phyloP scores from a whole-genome alignment of 2,329 filamentous ascomycete genomes.

The Cadophora luteo-olivacea region DNA sequence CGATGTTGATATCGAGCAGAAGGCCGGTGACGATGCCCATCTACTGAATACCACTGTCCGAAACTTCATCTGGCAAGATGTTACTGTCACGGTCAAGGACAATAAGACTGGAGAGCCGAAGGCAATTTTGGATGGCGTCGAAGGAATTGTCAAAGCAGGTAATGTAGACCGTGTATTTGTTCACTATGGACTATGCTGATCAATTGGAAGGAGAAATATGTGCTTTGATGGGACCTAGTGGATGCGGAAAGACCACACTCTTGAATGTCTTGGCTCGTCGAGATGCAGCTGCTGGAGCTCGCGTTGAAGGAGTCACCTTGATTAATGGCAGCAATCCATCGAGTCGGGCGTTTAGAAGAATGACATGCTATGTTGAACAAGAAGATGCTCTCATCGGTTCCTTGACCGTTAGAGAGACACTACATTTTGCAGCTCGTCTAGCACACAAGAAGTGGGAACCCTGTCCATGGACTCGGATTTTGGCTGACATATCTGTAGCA shows the following conservation, averaged over 20 bases:
- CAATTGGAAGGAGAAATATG: constrained; percentile 66
- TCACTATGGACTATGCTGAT: background rate
- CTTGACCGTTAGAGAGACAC: constrained; percentile 79
- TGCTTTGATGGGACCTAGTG: constrained; percentile 80
- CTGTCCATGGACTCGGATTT: background rate
- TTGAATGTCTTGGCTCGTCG: constrained; percentile 77
- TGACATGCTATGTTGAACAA: constrained; percentile 85
- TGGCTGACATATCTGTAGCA: constrained; percentile 39
- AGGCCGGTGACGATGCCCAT: constrained; percentile 46
- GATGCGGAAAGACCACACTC: constrained; percentile 82
- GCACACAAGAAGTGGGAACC: constrained; percentile 57
- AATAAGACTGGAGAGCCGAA: constrained; percentile 67
- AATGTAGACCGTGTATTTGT: constrained; percentile 20
- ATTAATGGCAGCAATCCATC: constrained; percentile 68
- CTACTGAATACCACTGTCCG: constrained; percentile 68
- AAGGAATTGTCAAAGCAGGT: constrained; percentile 70
- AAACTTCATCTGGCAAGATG: constrained; percentile 68
- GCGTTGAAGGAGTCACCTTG: constrained; percentile 59
- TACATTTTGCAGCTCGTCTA: constrained; percentile 78
- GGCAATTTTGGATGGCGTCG: constrained; percentile 66
- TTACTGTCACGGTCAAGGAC: constrained; percentile 77
- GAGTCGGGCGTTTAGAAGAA: constrained; percentile 62
- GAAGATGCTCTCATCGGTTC: constrained; percentile 85
- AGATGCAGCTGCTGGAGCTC: constrained; percentile 58
- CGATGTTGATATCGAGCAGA: constrained; percentile 40